These are phyloP conservation scores for Metschnikowia lachancei DNA, from an alignment of 805 yeast genomes.

Conservation along the genomic window DNA sequence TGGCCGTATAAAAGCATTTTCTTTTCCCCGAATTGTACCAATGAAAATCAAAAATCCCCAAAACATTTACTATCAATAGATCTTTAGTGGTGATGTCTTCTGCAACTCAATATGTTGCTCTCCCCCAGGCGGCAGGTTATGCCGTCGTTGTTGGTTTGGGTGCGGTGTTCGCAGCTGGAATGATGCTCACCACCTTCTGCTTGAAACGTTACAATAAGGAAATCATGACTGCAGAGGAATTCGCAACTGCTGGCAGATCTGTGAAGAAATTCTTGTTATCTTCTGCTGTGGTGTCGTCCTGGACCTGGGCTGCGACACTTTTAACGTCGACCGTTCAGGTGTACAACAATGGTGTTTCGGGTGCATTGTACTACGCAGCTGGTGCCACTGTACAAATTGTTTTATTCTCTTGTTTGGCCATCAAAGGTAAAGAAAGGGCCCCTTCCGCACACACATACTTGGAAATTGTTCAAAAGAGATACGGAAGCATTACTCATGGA, in stretches of 20 bases:
- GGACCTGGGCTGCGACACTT: constrained; percentile 73
- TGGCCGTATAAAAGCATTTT: background rate
- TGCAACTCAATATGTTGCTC: constrained; percentile 27
- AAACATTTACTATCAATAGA: too few species aligned
- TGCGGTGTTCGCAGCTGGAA: constrained; percentile 68
- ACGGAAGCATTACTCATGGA: constrained; percentile 71
- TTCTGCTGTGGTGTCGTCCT: constrained; percentile 87
- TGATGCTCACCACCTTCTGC: constrained; percentile 71
- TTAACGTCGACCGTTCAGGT: constrained; percentile 76
- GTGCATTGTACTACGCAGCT: constrained; percentile 81
- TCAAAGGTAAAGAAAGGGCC: constrained; percentile 83
- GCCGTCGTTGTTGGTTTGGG: constrained; percentile 90
- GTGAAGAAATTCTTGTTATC: constrained; percentile 83
- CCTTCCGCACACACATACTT: constrained; percentile 90
- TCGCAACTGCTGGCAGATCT: constrained; percentile 87
- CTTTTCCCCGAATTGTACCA: background rate
- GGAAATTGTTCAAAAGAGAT: constrained; percentile 78
- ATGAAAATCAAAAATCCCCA: too few species aligned
- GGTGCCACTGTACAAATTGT: constrained; percentile 91
- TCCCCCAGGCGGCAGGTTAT: constrained; percentile 81
- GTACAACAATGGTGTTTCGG: constrained; percentile 70
- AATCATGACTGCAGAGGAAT: constrained; percentile 88
- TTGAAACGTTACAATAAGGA: constrained; percentile 79
- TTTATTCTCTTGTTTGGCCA: constrained; percentile 81
- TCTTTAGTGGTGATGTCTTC: constrained; percentile 15